A percentile compares a stretch with the other conserved stretches of the same genome.
Evolutionary conservation across 768 basidiomycete species (phyloP).

Genomic region (Amanita rimosa): DNA sequence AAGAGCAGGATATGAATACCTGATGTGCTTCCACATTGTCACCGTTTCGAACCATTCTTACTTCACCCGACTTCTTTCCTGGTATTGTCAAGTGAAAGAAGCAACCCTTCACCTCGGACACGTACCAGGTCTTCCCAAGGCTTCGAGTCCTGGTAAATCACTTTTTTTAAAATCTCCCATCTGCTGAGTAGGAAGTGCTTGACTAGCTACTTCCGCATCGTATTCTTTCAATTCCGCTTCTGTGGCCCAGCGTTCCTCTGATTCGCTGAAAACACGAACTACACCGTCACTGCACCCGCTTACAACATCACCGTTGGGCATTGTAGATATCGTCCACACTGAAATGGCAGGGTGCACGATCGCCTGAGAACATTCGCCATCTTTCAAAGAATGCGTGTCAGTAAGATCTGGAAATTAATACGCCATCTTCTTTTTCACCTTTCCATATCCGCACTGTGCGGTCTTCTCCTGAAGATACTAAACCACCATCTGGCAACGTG

Average conservation of each 20-base stretch:
- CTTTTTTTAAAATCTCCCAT: conserved; percentile 89
- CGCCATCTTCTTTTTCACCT: conserved; percentile 32
- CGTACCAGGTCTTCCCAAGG: conserved; percentile 59
- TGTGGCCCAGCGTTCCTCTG: conserved; percentile 63
- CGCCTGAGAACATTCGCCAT: conserved; percentile 81
- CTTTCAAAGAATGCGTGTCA: conserved; percentile 24
- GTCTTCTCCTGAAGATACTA: conserved; percentile 92
- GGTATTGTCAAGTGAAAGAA: conserved; percentile 1
- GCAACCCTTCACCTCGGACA: not conserved
- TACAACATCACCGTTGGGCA: conserved; percentile 88
- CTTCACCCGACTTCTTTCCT: conserved; percentile 93
- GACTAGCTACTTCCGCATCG: conserved; percentile 65
- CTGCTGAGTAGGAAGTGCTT: conserved; percentile 76
- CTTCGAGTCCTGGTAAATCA: conserved; percentile 83
- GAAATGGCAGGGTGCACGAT: conserved; percentile 92
- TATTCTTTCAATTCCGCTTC: conserved; percentile 53
- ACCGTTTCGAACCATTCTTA: conserved; percentile 80
- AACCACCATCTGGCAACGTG: conserved; percentile 68
- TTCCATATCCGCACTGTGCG: conserved; percentile 87
- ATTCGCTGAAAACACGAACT: conserved; percentile 76
- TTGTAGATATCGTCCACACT: conserved; percentile 87
- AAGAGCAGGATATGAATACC: conserved; percentile 28
- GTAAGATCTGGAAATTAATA: not conserved
- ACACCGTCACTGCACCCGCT: conserved; percentile 85
- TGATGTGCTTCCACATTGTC: conserved; percentile 85